A percentile compares a stretch with the other conserved stretches of the same genome.
Conservation (phyloP, 2,329 filamentous ascomycete species). For the Lizonia empirigonia region DNA sequence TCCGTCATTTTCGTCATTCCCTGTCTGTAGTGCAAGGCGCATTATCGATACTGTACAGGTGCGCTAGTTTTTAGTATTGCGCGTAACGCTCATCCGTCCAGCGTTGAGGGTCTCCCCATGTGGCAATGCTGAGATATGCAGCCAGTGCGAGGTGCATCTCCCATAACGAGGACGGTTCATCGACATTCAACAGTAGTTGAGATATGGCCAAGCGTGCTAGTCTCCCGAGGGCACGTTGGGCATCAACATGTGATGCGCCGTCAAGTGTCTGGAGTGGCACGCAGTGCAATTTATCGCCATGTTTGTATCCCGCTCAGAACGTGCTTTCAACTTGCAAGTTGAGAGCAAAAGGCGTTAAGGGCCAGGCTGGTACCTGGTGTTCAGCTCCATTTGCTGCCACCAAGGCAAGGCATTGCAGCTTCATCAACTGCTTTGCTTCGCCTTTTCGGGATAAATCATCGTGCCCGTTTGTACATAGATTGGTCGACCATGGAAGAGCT, state of each 20-base stretch:
- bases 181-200: not conserved
- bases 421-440: not conserved
- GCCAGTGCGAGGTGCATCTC: not conserved
- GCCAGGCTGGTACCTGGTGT: not conserved
- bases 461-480: conserved; percentile 47
- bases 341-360: too few relatives aligned
- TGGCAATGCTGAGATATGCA: not conserved
- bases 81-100: not conserved
- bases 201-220: not conserved
- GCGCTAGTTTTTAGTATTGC: conserved; percentile 17
- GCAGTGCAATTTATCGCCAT: not conserved
- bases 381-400: not conserved
- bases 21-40: conserved; percentile 24
- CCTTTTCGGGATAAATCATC: too few relatives aligned
- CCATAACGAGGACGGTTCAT: not conserved
- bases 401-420: not conserved
- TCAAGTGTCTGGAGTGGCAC: not conserved
- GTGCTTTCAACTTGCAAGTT: not conserved
- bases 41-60: conserved; percentile 28
- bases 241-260: not conserved
- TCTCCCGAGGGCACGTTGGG: not conserved
- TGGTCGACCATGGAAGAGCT: conserved; percentile 42
- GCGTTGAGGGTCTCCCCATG: conserved; percentile 2
- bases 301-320: not conserved
- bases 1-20: conserved; percentile 27